A percentile compares a stretch with the other conserved stretches of the same genome.
Conservation (phyloP, 179 eudicot genomes). For the Silene noctiflora region DNA sequence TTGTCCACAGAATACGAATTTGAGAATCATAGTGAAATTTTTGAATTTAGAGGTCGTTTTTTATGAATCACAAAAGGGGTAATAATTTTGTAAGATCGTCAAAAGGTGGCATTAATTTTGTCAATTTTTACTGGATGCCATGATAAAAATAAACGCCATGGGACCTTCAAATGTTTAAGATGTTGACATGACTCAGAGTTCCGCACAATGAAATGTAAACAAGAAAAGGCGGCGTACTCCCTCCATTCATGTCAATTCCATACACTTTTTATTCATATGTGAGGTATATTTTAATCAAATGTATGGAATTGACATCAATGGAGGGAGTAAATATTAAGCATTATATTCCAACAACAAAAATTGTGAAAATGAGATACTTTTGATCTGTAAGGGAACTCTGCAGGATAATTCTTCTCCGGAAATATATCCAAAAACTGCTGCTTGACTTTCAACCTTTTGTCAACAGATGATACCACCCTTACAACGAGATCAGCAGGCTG, state of each 20-base stretch:
- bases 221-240: neutral
- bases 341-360: neutral
- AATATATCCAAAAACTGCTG: conserved; percentile 68
- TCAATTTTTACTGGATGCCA: neutral
- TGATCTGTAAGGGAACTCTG: conserved; percentile 73
- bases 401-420: conserved; percentile 61
- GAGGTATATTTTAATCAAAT: no score
- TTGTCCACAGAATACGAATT: neutral
- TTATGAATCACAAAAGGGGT: neutral
- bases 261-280: no score
- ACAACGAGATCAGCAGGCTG: conserved; percentile 65
- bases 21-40: neutral
- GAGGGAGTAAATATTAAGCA: neutral
- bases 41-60: neutral
- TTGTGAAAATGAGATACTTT: conserved; percentile 47
- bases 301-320: no score
- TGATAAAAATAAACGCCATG: neutral
- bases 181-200: neutral
- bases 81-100: neutral
- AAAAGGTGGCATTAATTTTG: neutral
- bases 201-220: neutral
- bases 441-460: conserved; percentile 66
- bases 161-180: neutral
- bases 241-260: no score
- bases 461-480: conserved; percentile 74